Conservation (phyloP, 345 rosid species). For the Sisymbrium irio region DNA sequence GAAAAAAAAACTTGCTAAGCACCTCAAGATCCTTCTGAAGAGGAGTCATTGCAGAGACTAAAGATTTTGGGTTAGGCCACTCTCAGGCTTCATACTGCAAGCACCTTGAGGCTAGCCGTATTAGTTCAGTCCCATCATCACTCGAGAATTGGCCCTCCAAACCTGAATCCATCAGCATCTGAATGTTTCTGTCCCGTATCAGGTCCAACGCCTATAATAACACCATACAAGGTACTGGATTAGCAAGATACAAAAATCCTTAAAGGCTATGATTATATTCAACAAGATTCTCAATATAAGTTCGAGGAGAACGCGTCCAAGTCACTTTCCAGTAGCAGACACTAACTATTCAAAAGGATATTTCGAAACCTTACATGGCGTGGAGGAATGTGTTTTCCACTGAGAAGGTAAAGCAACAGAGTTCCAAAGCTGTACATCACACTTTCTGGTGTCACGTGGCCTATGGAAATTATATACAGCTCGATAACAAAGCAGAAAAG, state of each 20-base stretch:
- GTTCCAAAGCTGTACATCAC: conserved; percentile 92
- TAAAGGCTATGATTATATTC: neutral
- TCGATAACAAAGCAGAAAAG: neutral
- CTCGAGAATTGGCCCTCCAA: conserved; percentile 79
- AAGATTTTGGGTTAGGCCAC: conserved; percentile 69
- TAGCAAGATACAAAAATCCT: neutral
- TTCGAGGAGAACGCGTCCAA: neutral
- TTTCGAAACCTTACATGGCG: conserved; percentile 59
- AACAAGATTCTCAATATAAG: neutral
- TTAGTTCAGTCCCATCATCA: conserved; percentile 77
- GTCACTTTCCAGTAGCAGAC: neutral
- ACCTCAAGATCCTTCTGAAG: conserved; percentile 85
- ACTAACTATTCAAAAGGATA: neutral
- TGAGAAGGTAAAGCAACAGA: conserved; percentile 82
- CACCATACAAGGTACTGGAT: neutral
- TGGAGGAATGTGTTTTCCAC: conserved; percentile 91
- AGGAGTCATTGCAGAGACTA: conserved; percentile 66
- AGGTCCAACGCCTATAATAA: conserved; percentile 77
- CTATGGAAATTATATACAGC: conserved; percentile 34
- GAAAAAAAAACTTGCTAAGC: neutral
- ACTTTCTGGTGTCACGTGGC: conserved; percentile 87
- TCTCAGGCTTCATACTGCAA: conserved; percentile 86
- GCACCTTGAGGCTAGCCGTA: conserved; percentile 87
- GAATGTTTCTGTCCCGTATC: conserved; percentile 79
- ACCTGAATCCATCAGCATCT: conserved; percentile 80